Conservation (phyloP, 352 stramenopile genomes). For the Pythium utonaiense region DNA sequence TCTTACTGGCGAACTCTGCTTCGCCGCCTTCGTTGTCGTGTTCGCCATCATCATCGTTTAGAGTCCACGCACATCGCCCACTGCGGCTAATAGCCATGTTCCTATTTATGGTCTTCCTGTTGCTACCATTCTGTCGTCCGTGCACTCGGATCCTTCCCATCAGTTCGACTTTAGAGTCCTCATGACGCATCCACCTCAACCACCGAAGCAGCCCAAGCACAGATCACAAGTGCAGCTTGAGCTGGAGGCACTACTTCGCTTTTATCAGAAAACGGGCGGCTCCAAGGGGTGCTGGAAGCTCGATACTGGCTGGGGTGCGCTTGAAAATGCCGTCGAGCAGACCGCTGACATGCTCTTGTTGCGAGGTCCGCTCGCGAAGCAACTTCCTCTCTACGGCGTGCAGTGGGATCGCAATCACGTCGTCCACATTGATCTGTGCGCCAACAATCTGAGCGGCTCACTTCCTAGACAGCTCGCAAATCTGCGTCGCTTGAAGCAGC, state of each 20-base stretch:
- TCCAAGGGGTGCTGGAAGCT: conserved; percentile 29
- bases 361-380: conserved; percentile 29
- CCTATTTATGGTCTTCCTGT: neutral
- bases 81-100: no score
- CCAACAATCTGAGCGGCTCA: conserved; percentile 43
- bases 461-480: conserved; percentile 39
- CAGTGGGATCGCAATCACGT: conserved; percentile 64
- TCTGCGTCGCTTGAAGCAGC: conserved; percentile 42
- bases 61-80: no score
- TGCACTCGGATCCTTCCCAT: no score
- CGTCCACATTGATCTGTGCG: conserved; percentile 45
- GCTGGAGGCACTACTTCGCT: conserved; percentile 35
- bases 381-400: conserved; percentile 39
- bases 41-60: no score
- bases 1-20: neutral
- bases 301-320: conserved; percentile 35
- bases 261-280: conserved; percentile 46
- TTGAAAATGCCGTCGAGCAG: conserved; percentile 22
- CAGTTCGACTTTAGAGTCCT: no score
- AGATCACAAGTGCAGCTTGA: conserved; percentile 38
- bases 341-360: conserved; percentile 22
- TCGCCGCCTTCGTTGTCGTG: neutral
- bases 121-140: no score
- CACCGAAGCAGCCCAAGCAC: conserved; percentile 21
- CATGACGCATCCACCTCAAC: conserved; percentile 6